Base-by-base conservation (phyloP, 129 eudicot genomes). In the Pulicaria dysenterica region DNA sequence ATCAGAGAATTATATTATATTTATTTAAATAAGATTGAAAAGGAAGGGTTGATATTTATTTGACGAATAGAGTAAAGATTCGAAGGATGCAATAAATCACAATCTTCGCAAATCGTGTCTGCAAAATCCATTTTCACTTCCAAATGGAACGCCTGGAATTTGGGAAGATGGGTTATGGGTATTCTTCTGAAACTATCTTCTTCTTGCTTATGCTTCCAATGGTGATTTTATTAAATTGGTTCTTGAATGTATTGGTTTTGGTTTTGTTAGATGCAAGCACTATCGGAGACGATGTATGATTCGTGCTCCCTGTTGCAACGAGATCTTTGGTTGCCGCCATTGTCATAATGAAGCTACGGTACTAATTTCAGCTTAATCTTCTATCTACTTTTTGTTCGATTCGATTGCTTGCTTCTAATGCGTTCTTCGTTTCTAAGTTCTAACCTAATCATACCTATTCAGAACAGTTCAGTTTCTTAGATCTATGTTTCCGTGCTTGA, bases 111-210 rank as follows among this genome's bases (percentile, higher is more conserved):
- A 40, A 64, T 44, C 36, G 19, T 11, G 8, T 6, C 64, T 73
- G 61, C 45, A 13, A 19, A 42, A 6, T 5, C 37, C 47, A 14
- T 16, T 44, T 15, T 58, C 58, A 12, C 68, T 31, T 76, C 75
- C 62, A 60, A 16, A 76, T 76, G 80, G 98, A 89, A 67, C 91
- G 98, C 58, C 87, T 70, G 43, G 90, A 86, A 82, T 92, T 85
- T 77, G 98, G 96, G 92, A 89, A 87, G 96, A 89, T 92, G 98
- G 90, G 95, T 78, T 89, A 77, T 72, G 98, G 98, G 98, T 92
- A 87, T 3, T 2, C 44, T 43, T 70, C 53, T 51, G 34, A 56
- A 72, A 7, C 10, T 1, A 16, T 67, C 61, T 73, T 45, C 58
- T 14, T 24, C 15, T 10, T 59, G 12, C 46, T 57, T 44, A 58